Evolutionary conservation across 2,329 filamentous ascomycete species (phyloP).

Genomic region (Stenocarpella maydis): DNA sequence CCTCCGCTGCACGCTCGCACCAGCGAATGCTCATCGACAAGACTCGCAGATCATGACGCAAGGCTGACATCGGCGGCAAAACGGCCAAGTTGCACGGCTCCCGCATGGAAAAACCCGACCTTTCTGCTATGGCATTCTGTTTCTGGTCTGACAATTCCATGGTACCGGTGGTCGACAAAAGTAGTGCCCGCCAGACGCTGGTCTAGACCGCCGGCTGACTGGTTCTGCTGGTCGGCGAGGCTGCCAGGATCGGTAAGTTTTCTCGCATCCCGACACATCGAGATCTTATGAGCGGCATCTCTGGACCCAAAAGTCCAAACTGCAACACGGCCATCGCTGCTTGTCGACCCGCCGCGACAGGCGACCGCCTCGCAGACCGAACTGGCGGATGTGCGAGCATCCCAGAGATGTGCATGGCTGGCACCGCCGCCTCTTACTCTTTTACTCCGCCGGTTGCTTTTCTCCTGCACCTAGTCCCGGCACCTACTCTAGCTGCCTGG

Average conservation of each 20-base stretch:
- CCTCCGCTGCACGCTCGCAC: not conserved
- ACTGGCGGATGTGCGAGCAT: no score
- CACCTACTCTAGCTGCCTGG: not conserved
- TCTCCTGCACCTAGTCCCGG: slow-evolving; percentile 5
- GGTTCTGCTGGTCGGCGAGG: not conserved
- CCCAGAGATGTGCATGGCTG: slow-evolving; percentile 6
- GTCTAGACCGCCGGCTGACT: slow-evolving; percentile 3
- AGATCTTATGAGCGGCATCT: slow-evolving; percentile 22
- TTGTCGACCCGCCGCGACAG: no score
- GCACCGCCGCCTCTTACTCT: not conserved
- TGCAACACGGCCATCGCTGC: no score
- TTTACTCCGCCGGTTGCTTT: not conserved
- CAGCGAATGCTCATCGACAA: not conserved
- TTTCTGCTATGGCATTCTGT: not conserved
- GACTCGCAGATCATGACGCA: slow-evolving; percentile 20
- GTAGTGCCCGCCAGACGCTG: not conserved
- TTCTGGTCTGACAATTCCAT: slow-evolving; percentile 10
- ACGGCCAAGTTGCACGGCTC: not conserved
- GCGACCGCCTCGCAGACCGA: not conserved
- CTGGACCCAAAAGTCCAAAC: no score
- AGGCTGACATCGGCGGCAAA: slow-evolving; percentile 16
- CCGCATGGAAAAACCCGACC: not conserved
- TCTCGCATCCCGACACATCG: slow-evolving; percentile 18
- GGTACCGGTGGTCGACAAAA: not conserved
- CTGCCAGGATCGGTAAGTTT: slow-evolving; percentile 15